A percentile compares a stretch with the other conserved stretches of the same genome.
Conservation (phyloP, 352 stramenopile species). For the Bremia lactucae region DNA sequence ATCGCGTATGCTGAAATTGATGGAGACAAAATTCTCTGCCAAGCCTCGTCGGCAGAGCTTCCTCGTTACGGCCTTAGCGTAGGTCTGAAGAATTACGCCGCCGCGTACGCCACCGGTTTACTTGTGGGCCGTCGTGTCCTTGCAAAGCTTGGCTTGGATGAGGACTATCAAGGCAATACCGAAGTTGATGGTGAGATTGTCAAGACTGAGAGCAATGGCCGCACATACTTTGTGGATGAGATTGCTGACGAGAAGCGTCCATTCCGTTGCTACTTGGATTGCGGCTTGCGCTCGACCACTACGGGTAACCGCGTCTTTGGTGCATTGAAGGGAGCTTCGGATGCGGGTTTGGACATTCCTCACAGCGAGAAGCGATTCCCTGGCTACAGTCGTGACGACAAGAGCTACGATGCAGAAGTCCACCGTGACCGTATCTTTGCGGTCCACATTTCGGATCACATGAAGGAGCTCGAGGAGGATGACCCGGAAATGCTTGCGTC, state of each 20-base stretch:
- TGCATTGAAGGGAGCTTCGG: slow-evolving; percentile 96
- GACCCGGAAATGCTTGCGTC: slow-evolving; percentile 96
- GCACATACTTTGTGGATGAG: slow-evolving; percentile 99
- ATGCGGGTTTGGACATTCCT: slow-evolving; percentile 98
- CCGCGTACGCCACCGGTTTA: slow-evolving; percentile 95
- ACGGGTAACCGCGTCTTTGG: slow-evolving; percentile 98
- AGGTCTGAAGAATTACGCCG: slow-evolving; percentile 99
- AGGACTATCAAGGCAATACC: slow-evolving; percentile 95
- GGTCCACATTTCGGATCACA: slow-evolving; percentile 97
- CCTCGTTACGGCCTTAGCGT: slow-evolving; percentile 93
- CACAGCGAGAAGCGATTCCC: slow-evolving; percentile 99
- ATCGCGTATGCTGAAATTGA: slow-evolving; percentile 98
- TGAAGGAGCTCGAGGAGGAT: slow-evolving; percentile 99
- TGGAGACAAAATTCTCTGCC: slow-evolving; percentile 93
- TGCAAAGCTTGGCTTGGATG: slow-evolving; percentile 95
- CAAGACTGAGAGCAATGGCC: slow-evolving; percentile 90
- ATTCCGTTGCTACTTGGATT: slow-evolving; percentile 96
- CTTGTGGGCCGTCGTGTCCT: slow-evolving; percentile 93
- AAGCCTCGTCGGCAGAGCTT: slow-evolving; percentile 94
- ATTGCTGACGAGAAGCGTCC: slow-evolving; percentile 96
- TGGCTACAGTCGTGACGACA: slow-evolving; percentile 97
- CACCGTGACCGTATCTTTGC: slow-evolving; percentile 98
- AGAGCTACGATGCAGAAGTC: slow-evolving; percentile 97
- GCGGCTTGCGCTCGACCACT: slow-evolving; percentile 94
- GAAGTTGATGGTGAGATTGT: slow-evolving; percentile 94